These are phyloP conservation scores for Epichloe coenophiala DNA, from an alignment of 2,329 filamentous ascomycete genomes.

Conservation along the genomic window DNA sequence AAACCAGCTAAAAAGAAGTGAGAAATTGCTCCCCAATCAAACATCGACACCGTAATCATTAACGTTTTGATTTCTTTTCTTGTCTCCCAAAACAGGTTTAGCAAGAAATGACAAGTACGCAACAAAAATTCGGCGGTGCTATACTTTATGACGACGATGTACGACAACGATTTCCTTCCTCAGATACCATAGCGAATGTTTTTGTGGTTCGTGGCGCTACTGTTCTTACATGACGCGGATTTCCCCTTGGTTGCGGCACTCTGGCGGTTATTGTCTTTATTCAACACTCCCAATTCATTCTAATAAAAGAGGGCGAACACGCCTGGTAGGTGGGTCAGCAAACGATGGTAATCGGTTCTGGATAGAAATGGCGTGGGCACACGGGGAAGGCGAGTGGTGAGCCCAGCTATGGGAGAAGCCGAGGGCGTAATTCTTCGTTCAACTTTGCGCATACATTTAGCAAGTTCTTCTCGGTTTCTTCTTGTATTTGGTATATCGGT, in stretches of 20 bases:
- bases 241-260: background rate
- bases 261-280: conserved; percentile 1
- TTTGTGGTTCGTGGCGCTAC: conserved; percentile 1
- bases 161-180: conserved; percentile 5
- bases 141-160: conserved; percentile 3
- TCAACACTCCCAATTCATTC: background rate
- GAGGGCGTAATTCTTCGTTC: background rate
- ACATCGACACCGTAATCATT: background rate
- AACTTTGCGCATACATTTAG: background rate
- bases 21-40: background rate
- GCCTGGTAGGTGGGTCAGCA: background rate
- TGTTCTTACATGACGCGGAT: background rate
- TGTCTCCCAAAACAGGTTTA: conserved; percentile 2
- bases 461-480: background rate
- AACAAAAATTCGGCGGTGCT: background rate
- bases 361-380: background rate
- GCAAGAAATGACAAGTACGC: conserved; percentile 7
- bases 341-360: background rate
- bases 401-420: background rate
- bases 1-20: conserved; percentile 12
- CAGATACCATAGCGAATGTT: conserved; percentile 8
- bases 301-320: background rate
- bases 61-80: background rate
- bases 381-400: background rate
- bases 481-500: background rate